Base-by-base conservation (phyloP, 192 early-diverging fungal genomes). In the Umbelopsis sp. region DNA sequence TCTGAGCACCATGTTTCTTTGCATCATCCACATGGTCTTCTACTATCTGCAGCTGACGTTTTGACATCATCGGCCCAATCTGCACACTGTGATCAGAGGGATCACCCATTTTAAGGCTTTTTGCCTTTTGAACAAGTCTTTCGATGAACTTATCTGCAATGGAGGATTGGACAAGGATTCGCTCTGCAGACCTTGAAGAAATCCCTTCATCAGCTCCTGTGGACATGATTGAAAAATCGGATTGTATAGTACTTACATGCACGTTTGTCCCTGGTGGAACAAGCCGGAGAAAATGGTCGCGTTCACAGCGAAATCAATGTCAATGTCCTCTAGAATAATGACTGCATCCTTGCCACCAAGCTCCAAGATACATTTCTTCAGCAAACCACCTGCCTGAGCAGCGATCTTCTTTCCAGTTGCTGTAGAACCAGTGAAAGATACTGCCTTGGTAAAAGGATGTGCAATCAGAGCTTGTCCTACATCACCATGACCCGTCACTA, bases 321-420 rank as follows among this genome's bases (percentile, higher is more conserved):
- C 71, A 64, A 77, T 74, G 71, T 88, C 87, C 46, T 61, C 73
- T 52, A 87, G 87, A 3, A 88, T 75, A 18, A 85, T 65, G 66
- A 75, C 78, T 3, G 88, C 86, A 69, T 87, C 87, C 72, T 91
- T 91, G 35, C 90, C 90, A 37, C 82, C 89, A 3, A 91, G 82
- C 69, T 91, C 90, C 33, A 91, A 69, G 1, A 81, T 80, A 21
- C 86, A 73, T 37, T 85, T 86, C 72, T 89, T 89, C 72, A 81
- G 76, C 30, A 74, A 55, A n/a, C 72, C 74, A n/a, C 81, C 83
- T 16, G 82, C 78, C 44, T 74, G 23, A 10, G 68, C 61, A 61
- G 75, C 79, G 46, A 88, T 77, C 16, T 46, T 66, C 20, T 76
- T 46, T 30, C 86, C 86, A 4, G 85, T 88, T 12, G 67, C 74